A percentile compares a stretch with the other conserved stretches of the same genome.
Conservation (phyloP, 768 basidiomycete species). For the Amanita inopinata region DNA sequence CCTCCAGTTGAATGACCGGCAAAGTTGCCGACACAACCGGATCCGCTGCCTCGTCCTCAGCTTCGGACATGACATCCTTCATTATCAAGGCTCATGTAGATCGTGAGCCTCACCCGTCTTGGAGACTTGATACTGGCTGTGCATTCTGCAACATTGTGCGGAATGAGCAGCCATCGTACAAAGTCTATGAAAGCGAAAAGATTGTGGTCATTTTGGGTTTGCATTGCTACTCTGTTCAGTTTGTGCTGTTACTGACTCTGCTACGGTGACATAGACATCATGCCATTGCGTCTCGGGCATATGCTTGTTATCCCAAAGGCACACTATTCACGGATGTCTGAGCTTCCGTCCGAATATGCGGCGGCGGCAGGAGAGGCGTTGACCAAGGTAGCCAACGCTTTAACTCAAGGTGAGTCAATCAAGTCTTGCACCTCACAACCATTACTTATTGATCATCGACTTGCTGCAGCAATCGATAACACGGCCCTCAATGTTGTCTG, state of each 20-base stretch:
- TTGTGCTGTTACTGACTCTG: not conserved
- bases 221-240: not conserved
- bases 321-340: slow-evolving; percentile 54
- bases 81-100: slow-evolving; percentile 54
- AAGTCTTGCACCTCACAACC: not conserved
- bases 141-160: slow-evolving; percentile 59
- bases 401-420: slow-evolving; percentile 44
- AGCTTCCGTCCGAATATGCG: slow-evolving; percentile 51
- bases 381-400: slow-evolving; percentile 50
- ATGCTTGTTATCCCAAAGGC: slow-evolving; percentile 61
- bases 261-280: slow-evolving; percentile 37
- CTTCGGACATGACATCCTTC: slow-evolving; percentile 68
- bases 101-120: slow-evolving; percentile 35
- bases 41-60: not conserved
- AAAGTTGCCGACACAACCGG: slow-evolving; percentile 18
- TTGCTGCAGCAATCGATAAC: slow-evolving; percentile 42
- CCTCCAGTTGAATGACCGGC: not conserved
- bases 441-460: not conserved
- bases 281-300: slow-evolving; percentile 59
- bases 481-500: slow-evolving; percentile 69
- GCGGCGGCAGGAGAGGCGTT: slow-evolving; percentile 49
- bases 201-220: slow-evolving; percentile 59
- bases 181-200: slow-evolving; percentile 51
- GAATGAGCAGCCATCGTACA: slow-evolving; percentile 35
- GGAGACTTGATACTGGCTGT: slow-evolving; percentile 42